A percentile compares a stretch with the other conserved stretches of the same genome.
These are phyloP conservation scores for Ceratonia siliqua DNA, from an alignment of 306 rosid genomes.

Conservation along the genomic window DNA sequence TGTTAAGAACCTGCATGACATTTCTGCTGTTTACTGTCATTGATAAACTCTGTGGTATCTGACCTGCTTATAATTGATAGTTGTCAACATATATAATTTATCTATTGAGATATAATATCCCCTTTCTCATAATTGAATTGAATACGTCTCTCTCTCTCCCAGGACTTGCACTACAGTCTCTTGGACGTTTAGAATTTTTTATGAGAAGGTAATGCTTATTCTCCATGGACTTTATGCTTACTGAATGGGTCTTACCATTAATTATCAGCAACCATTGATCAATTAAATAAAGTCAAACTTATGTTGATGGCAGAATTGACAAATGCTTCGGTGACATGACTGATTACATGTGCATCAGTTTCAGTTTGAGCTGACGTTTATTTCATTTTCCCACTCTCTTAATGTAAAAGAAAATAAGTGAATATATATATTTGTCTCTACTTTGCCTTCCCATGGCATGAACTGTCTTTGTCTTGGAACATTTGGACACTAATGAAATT, in stretches of 20 bases:
- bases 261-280: constrained; percentile 15
- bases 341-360: constrained; percentile 1
- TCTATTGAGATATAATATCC: constrained; percentile 14
- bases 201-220: constrained; percentile 70
- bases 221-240: constrained; percentile 23
- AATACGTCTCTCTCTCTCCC: too few species aligned
- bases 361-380: constrained; percentile 21
- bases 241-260: constrained; percentile 4
- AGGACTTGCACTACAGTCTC: too few species aligned
- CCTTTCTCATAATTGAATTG: constrained; percentile 10
- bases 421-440: not conserved
- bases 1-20: constrained; percentile 24
- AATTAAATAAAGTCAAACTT: not conserved
- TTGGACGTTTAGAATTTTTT: constrained; percentile 47
- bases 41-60: not conserved
- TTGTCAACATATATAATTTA: not conserved
- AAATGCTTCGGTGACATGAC: not conserved
- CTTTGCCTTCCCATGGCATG: constrained; percentile 5
- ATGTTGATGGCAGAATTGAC: not conserved
- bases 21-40: constrained; percentile 12
- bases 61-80: constrained; percentile 5
- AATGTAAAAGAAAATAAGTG: not conserved
- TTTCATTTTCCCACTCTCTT: constrained; percentile 6
- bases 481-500: not conserved
- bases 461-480: constrained; percentile 25